phyloP scores from a whole-genome alignment of 176 grass and related monocot species.

The Secale cereale region DNA sequence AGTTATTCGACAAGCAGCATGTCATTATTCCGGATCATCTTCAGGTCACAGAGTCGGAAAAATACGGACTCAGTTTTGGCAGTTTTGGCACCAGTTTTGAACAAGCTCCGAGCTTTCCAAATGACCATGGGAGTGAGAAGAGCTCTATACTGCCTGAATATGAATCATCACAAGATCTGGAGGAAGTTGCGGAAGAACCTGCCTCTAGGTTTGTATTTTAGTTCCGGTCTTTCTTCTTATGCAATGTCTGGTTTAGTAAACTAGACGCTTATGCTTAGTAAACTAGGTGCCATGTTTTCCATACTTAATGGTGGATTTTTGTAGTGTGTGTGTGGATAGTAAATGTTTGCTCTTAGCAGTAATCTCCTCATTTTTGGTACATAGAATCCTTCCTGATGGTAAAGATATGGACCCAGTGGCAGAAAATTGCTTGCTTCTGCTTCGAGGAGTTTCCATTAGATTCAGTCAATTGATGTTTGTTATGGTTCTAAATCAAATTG shows the following conservation, averaged over 20 bases:
- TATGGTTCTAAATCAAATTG: neutral
- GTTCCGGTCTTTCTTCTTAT: neutral
- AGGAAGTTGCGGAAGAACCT: conserved; percentile 38
- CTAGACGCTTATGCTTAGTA: neutral
- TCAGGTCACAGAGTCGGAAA: conserved; percentile 82
- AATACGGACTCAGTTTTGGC: conserved; percentile 80
- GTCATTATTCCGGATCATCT: conserved; percentile 93
- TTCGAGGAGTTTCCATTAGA: neutral
- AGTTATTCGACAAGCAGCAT: conserved; percentile 59
- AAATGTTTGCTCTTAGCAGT: neutral
- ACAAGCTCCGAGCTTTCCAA: conserved; percentile 30
- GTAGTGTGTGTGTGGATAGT: neutral
- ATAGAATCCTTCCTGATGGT: neutral
- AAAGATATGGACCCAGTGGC: neutral
- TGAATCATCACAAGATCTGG: conserved; percentile 36
- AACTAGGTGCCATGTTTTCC: neutral
- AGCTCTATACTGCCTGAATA: conserved; percentile 30
- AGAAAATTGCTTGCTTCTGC: neutral
- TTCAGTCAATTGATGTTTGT: neutral
- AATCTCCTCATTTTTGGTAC: neutral
- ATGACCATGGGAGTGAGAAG: conserved; percentile 42
- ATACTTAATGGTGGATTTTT: neutral
- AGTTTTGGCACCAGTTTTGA: conserved; percentile 69
- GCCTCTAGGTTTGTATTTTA: conserved; percentile 43
- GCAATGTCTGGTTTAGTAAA: neutral